Evolutionary conservation across 2,329 filamentous ascomycete species (phyloP), one percentile per base, ranked within the genome.

Genomic region (Thermoascus crustaceus): DNA sequence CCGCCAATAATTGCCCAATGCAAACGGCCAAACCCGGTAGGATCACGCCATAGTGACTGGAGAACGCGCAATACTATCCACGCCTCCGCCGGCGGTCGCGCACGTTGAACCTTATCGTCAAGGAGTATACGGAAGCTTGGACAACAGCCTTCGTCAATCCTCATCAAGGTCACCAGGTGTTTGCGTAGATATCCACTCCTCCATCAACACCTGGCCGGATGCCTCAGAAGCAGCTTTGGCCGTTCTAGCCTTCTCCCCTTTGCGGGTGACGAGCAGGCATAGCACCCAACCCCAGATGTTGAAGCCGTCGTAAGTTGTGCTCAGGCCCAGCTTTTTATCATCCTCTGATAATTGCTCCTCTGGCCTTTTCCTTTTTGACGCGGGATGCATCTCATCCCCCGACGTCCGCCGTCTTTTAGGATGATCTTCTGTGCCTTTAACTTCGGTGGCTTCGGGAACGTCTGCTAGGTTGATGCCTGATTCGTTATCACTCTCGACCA

Each of bases 221-320:
- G 66, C 61, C 38, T 54, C 51, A 23, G 57, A 51, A 34, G 57
- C 52, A 34, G 51, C 53, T 32, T 57, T 45, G 23, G 40, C 47
- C 37, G 54, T 43, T 35, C 54, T 59, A 38, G 51, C 57, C 46
- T 64, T 72, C 46, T 61, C 67, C 31, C 68, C 72, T 45, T 79
- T 81, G 42, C 82, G 79, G 56, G 82, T 84, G 60, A 98, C 80
- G 6, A 98, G 82, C 39, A 98, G 71, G 60, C 88, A 96, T 17
- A 98, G 69, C 30, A 94, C 86, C 48, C 86, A 82, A 7, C 91
- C 87, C 63, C 94, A 94, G 54, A 98, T 95, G 50, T 82, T 85
- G 63, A 96, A 96, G 6, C 91, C 89, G 52, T 96, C 87, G 62
- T 96, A 98, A 9, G 79, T 80, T 17, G 89, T 91, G 42, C 82